These are phyloP conservation scores for Clohesyomyces aquaticus DNA, from an alignment of 495 filamentous ascomycete genomes.

Conservation along the genomic window DNA sequence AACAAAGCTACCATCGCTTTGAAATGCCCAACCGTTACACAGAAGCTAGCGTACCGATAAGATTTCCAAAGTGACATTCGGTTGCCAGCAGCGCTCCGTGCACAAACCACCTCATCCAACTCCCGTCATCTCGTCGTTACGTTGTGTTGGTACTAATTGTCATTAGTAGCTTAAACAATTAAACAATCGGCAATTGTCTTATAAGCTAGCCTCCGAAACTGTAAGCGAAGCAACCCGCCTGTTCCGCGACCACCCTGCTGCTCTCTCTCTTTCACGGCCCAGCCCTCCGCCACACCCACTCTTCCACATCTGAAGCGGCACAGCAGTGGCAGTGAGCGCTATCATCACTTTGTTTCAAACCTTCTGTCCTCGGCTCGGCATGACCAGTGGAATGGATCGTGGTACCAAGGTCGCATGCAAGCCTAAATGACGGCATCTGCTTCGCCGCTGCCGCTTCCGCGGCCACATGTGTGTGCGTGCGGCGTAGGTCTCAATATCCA, in stretches of 20 bases:
- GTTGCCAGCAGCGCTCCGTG: no score
- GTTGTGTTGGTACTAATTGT: no score
- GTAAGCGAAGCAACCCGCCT: no score
- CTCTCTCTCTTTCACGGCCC: no score
- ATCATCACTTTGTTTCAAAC: not conserved
- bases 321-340: not conserved
- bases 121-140: no score
- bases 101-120: no score
- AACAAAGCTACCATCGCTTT: not conserved
- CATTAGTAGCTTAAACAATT: no score
- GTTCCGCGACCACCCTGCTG: no score
- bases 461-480: not conserved
- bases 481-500: not conserved
- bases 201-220: no score
- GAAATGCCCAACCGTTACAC: not conserved
- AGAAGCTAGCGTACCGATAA: not conserved
- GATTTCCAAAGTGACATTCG: not conserved
- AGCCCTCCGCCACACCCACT: not conserved
- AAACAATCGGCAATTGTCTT: no score
- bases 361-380: not conserved
- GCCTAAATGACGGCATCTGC: not conserved
- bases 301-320: not conserved
- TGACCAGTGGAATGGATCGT: not conserved
- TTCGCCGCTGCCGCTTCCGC: not conserved
- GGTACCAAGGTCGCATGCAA: not conserved